phyloP scores from a whole-genome alignment of 176 grass and related monocot genomes.

The Hsuehochloa calcarea region DNA sequence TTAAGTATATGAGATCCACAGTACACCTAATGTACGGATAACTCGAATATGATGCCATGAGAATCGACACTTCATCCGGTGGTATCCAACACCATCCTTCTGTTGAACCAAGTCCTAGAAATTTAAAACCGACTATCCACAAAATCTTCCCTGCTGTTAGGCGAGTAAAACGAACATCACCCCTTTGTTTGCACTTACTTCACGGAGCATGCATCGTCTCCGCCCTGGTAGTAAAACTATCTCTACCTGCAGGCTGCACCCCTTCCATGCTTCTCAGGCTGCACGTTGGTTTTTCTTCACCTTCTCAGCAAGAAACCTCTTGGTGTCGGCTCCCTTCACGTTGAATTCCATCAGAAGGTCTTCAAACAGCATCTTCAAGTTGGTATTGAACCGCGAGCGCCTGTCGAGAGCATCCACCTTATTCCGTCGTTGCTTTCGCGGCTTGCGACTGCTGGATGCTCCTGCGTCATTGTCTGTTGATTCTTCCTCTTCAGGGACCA shows the following conservation, averaged over 20 bases:
- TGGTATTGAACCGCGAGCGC: not conserved
- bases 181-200: not conserved
- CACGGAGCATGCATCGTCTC: not conserved
- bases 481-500: constrained; percentile 48
- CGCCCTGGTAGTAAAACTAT: not conserved
- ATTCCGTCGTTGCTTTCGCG: not conserved
- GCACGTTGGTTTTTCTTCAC: constrained; percentile 44
- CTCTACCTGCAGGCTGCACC: not conserved
- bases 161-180: constrained; percentile 9
- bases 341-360: constrained; percentile 92
- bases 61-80: constrained; percentile 10
- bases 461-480: not conserved
- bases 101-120: constrained; percentile 15
- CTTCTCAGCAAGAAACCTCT: constrained; percentile 59
- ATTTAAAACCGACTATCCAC: constrained; percentile 33
- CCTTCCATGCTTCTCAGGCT: constrained; percentile 2
- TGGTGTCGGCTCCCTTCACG: constrained; percentile 79
- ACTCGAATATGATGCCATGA: not conserved
- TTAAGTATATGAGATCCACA: not conserved
- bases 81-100: not conserved
- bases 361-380: constrained; percentile 53
- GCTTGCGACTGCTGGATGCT: constrained; percentile 24
- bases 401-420: not conserved
- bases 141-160: constrained; percentile 23
- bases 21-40: not conserved